Conservation (phyloP, 768 basidiomycete species). For the Boletus pseudopeckii region DNA sequence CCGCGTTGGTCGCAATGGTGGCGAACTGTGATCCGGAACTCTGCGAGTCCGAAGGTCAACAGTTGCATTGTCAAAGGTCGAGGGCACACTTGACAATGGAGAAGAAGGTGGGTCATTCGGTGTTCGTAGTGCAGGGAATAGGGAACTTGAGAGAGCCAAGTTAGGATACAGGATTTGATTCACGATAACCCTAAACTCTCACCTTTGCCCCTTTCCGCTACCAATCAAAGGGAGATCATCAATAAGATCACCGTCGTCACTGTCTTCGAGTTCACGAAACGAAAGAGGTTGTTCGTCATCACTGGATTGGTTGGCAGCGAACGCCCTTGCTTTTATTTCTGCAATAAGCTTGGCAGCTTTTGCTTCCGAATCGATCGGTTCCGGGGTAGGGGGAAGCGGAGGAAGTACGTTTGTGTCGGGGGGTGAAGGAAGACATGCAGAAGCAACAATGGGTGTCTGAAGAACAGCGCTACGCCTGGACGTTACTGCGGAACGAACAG, state of each 20-base stretch:
- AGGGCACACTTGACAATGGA: constrained; percentile 21
- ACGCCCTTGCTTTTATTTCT: constrained; percentile 61
- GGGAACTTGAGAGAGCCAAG: constrained; percentile 3
- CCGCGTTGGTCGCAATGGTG: constrained; percentile 9
- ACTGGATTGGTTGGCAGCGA: constrained; percentile 43
- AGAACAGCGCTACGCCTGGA: constrained; percentile 3
- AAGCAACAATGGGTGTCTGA: constrained; percentile 14
- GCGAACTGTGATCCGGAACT: background rate
- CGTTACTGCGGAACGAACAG: background rate
- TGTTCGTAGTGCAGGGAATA: background rate
- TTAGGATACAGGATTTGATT: background rate
- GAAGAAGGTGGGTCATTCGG: constrained; percentile 16
- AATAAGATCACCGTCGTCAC: constrained; percentile 46
- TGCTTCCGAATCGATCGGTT: constrained; percentile 29
- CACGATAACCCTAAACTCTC: background rate
- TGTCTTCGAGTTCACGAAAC: constrained; percentile 46
- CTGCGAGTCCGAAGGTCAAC: background rate
- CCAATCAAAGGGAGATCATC: constrained; percentile 17
- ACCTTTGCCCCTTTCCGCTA: constrained; percentile 9
- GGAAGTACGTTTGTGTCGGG: constrained; percentile 19
- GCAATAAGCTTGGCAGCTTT: constrained; percentile 61
- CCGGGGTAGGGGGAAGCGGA: constrained; percentile 30
- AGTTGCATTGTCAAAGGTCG: constrained; percentile 1
- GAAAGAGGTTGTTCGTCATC: constrained; percentile 38
- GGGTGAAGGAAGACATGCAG: constrained; percentile 21